A percentile compares a stretch with the other conserved stretches of the same genome.
Conservation (phyloP, 768 basidiomycete genomes). For the Serendipita sp. region DNA sequence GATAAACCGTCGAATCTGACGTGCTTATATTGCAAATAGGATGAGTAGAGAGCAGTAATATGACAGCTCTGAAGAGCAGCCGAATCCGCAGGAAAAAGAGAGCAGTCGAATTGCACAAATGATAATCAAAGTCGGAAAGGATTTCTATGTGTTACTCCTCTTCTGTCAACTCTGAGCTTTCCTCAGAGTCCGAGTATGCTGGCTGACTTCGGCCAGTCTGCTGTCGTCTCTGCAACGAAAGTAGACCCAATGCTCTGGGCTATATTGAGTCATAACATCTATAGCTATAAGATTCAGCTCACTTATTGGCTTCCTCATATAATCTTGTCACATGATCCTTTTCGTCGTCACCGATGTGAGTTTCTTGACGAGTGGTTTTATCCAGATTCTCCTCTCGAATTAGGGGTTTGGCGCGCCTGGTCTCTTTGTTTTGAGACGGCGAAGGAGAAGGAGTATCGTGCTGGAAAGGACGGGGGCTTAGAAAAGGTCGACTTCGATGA, state of each 20-base stretch:
- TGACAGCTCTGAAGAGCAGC: too few relatives aligned
- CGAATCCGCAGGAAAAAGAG: too few relatives aligned
- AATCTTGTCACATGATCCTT: neutral
- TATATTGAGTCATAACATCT: neutral
- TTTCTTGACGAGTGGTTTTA: neutral
- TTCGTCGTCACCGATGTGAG: neutral
- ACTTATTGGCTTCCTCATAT: constrained; percentile 3
- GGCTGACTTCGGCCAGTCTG: neutral
- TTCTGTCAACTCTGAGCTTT: neutral
- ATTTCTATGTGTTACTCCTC: neutral
- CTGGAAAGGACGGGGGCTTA: too few relatives aligned
- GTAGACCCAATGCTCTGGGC: neutral
- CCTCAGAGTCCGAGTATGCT: neutral
- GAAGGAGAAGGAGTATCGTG: neutral
- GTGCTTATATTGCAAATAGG: too few relatives aligned
- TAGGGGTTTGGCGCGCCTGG: neutral
- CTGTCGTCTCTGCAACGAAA: neutral
- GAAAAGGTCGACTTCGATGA: neutral
- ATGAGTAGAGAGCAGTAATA: too few relatives aligned
- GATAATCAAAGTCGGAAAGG: too few relatives aligned
- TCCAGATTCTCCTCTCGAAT: too few relatives aligned
- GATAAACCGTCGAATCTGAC: too few relatives aligned
- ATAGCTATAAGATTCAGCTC: neutral
- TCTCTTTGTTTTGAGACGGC: neutral
- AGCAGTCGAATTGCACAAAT: too few relatives aligned